phyloP scores from a whole-genome alignment of 257 asterid genomes.

The Solanum dulcamara region DNA sequence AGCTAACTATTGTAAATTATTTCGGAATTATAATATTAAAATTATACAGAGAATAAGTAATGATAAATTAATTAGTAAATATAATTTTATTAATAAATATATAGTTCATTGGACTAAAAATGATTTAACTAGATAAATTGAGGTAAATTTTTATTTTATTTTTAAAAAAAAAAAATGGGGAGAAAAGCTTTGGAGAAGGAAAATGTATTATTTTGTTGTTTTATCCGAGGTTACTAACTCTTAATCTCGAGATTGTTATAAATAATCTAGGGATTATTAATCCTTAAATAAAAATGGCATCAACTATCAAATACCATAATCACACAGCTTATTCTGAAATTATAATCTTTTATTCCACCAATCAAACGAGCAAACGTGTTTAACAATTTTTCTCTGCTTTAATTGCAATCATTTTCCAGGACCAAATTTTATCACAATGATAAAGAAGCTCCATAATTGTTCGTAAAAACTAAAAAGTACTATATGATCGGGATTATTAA shows the following conservation, averaged over 20 bases:
- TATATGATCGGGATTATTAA: too few species aligned
- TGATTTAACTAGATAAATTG: neutral
- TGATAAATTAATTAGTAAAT: too few species aligned
- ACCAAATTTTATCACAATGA: neutral
- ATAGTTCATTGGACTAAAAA: neutral
- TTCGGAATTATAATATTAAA: neutral
- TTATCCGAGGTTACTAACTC: too few species aligned
- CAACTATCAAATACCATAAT: too few species aligned
- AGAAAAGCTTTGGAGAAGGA: neutral
- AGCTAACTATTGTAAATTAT: neutral
- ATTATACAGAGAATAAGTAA: neutral
- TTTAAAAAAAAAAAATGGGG: accelerated
- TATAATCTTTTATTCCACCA: neutral
- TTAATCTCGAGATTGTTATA: too few species aligned
- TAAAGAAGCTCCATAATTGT: neutral
- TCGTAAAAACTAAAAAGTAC: neutral
- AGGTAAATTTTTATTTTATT: neutral
- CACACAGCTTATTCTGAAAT: neutral
- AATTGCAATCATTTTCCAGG: neutral
- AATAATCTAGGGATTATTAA: too few species aligned
- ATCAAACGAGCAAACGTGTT: neutral
- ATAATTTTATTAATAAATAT: too few species aligned
- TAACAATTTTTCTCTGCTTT: neutral
- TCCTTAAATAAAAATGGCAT: too few species aligned
- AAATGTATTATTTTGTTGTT: neutral